Evolutionary conservation across 495 filamentous ascomycete genomes (phyloP).

Genomic region (Talaromyces ruber): DNA sequence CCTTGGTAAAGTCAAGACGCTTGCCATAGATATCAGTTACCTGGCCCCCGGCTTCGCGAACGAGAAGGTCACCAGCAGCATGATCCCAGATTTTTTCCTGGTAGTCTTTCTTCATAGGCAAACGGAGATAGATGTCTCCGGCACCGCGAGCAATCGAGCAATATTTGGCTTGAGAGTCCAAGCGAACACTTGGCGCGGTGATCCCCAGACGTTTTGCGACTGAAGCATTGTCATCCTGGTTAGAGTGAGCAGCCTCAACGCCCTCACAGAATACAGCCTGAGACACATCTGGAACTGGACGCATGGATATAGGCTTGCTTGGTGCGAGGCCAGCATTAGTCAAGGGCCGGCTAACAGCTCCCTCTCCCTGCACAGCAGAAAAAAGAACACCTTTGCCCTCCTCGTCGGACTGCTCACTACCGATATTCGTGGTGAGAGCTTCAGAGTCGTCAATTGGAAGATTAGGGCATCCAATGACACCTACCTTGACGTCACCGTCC

Average conservation of each 20-base stretch:
- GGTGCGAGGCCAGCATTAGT: conserved; percentile 46
- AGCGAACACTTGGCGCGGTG: conserved; percentile 71
- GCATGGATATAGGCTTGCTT: conserved; percentile 68
- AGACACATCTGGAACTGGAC: conserved; percentile 58
- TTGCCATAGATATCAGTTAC: conserved; percentile 82
- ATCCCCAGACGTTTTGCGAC: conserved; percentile 84
- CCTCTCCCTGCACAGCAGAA: conserved; percentile 65
- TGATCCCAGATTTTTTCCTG: conserved; percentile 99
- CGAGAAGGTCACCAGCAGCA: conserved; percentile 91
- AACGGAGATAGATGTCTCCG: conserved; percentile 85
- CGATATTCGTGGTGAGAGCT: conserved; percentile 56
- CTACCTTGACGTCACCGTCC: conserved; percentile 90
- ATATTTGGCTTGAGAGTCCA: conserved; percentile 99
- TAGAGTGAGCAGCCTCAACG: conserved; percentile 85
- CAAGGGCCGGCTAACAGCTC: conserved; percentile 69
- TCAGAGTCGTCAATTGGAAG: conserved; percentile 74
- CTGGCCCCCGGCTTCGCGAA: conserved; percentile 84
- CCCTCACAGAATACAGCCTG: conserved; percentile 90
- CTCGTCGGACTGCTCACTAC: conserved; percentile 56
- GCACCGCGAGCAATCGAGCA: conserved; percentile 91
- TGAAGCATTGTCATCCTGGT: conserved; percentile 73
- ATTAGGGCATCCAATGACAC: conserved; percentile 91
- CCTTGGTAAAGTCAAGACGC: conserved; percentile 73
- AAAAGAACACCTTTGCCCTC: conserved; percentile 74
- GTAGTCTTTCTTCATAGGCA: conserved; percentile 78